A percentile compares a stretch with the other conserved stretches of the same genome.
Conservation (phyloP, 805 yeast genomes). For the Peterozyma xylosa region DNA sequence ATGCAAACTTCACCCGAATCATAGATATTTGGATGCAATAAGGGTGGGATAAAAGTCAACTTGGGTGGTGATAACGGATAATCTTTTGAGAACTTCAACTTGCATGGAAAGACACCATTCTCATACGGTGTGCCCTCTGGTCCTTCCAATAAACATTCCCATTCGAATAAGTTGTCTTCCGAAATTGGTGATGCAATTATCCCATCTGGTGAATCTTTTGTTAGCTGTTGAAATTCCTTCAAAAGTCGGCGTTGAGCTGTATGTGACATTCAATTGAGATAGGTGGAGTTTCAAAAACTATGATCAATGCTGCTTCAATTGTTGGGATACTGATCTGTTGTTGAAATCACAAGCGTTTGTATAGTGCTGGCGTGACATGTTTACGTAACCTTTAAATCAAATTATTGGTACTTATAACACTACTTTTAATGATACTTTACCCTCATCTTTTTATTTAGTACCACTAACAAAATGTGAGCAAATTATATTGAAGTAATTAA, state of each 20-base stretch:
- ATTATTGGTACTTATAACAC: no score
- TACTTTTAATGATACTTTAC: no score
- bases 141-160: constrained; percentile 47
- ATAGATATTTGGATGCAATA: constrained; percentile 90
- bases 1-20: constrained; percentile 95
- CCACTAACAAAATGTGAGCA: no score
- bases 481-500: no score
- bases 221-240: constrained; percentile 83
- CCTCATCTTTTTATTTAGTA: no score
- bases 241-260: constrained; percentile 85
- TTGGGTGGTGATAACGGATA: constrained; percentile 91
- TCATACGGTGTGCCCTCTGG: constrained; percentile 46
- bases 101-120: constrained; percentile 62
- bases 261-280: constrained; percentile 10
- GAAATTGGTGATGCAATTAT: constrained; percentile 85
- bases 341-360: no score
- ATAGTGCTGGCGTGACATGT: background rate
- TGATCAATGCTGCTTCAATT: no score
- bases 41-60: constrained; percentile 76
- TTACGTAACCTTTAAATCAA: no score
- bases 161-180: constrained; percentile 35
- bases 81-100: constrained; percentile 85
- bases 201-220: constrained; percentile 89
- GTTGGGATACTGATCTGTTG: no score
- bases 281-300: background rate